phyloP scores from a whole-genome alignment of 1,284 basidiomycete genomes.

The Meira miltonrushii region DNA sequence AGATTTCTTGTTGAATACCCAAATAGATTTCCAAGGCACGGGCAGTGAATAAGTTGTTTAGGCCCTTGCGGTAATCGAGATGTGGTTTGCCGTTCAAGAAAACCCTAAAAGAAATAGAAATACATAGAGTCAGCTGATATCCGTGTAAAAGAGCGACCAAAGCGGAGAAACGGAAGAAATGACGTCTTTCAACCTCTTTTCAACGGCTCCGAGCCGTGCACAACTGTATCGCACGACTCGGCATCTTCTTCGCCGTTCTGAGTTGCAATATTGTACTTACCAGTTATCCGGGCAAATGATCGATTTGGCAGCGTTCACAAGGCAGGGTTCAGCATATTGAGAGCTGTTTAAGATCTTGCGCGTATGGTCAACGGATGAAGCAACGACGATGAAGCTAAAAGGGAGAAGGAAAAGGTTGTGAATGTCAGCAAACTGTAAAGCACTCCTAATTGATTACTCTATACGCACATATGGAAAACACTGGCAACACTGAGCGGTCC shows the following conservation, averaged over 20 bases:
- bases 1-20: conserved; percentile 76
- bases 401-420: not conserved
- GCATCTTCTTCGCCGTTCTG: too few relatives aligned
- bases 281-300: conserved; percentile 86
- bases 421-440: not conserved
- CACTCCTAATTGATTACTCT: too few relatives aligned
- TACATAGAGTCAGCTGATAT: not conserved
- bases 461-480: conserved; percentile 48
- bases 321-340: conserved; percentile 63
- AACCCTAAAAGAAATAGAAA: conserved; percentile 62
- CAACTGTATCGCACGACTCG: not conserved
- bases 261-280: conserved; percentile 49
- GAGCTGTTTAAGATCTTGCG: conserved; percentile 52
- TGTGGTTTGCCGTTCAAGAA: conserved; percentile 92
- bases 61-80: conserved; percentile 84
- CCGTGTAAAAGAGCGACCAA: not conserved
- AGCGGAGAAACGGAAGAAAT: too few relatives aligned
- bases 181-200: not conserved
- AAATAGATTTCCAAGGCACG: conserved; percentile 88
- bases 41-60: conserved; percentile 90
- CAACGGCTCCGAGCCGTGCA: not conserved
- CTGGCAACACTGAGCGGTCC: conserved; percentile 50
- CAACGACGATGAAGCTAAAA: conserved; percentile 49
- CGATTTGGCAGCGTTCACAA: conserved; percentile 86
- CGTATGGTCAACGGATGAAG: conserved; percentile 48